A percentile compares a stretch with the other conserved stretches of the same genome.
Evolutionary conservation across 176 grass and related monocot genomes (phyloP).

Genomic region (Carex cristatella): DNA sequence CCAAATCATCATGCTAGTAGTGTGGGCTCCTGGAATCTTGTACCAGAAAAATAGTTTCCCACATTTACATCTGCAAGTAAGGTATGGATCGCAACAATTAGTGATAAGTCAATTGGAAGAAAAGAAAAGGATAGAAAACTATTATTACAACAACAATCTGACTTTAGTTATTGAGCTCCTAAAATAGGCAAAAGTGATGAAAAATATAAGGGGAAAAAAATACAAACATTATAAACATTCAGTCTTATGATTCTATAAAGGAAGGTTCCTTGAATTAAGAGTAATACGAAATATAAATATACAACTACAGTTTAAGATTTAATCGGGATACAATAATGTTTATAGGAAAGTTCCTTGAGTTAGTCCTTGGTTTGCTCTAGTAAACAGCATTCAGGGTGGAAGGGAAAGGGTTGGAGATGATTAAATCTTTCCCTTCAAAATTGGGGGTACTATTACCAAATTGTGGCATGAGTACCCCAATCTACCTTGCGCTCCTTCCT

Average conservation of each 20-base stretch:
- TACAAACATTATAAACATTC: background rate
- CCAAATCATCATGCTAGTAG: background rate
- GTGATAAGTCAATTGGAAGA: background rate
- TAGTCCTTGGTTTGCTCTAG: background rate
- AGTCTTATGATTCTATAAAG: background rate
- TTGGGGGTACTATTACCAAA: background rate
- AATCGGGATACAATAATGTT: background rate
- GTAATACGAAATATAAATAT: background rate
- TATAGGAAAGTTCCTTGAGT: too few species aligned
- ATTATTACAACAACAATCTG: background rate
- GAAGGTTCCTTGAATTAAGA: background rate
- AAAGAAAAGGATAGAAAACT: background rate
- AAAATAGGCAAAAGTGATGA: background rate
- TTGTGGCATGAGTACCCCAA: background rate
- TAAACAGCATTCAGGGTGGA: background rate
- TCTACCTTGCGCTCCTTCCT: background rate
- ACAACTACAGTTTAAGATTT: background rate
- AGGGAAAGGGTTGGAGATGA: background rate
- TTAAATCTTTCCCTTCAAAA: background rate
- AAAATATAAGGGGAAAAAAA: background rate
- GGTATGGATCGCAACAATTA: background rate
- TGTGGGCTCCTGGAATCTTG: background rate
- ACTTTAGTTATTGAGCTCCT: background rate
- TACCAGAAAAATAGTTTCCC: background rate
- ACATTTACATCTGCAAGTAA: conserved; percentile 6